phyloP scores from a whole-genome alignment of 176 grass and related monocot species.

The Rhynchospora tenuis region DNA sequence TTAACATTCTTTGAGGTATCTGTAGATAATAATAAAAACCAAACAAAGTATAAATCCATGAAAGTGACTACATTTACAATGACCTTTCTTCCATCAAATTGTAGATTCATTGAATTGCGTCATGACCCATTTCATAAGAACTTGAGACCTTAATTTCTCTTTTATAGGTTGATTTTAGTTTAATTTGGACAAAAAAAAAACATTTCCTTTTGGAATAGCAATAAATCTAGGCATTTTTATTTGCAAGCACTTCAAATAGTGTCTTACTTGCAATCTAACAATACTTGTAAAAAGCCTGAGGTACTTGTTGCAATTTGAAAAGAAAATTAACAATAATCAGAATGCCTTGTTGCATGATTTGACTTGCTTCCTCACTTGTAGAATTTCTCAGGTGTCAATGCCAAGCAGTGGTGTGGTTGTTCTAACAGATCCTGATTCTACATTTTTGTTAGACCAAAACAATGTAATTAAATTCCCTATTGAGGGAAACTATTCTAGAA shows the following conservation, averaged over 20 bases:
- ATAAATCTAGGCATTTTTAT: not conserved
- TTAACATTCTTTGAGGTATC: not conserved
- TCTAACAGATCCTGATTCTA: conserved; percentile 70
- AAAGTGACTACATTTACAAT: not conserved
- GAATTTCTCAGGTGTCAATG: conserved; percentile 79
- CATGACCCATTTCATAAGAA: conserved; percentile 3
- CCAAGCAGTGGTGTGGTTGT: conserved; percentile 76
- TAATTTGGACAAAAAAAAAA: not conserved
- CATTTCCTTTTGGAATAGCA: not conserved
- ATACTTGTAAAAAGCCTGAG: too few species aligned
- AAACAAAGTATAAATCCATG: not conserved
- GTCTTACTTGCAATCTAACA: not conserved
- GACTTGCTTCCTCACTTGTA: conserved; percentile 69
- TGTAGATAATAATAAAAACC: not conserved
- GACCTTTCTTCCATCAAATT: not conserved
- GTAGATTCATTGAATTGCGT: not conserved
- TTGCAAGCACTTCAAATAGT: not conserved
- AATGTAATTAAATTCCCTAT: conserved; percentile 48
- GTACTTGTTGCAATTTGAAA: not conserved
- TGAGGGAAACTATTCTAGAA: conserved; percentile 73
- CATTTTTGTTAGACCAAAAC: conserved; percentile 44
- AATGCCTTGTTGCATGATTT: conserved; percentile 26
- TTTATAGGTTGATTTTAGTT: not conserved
- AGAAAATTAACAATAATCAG: not conserved
- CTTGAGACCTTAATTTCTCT: not conserved